Evolutionary conservation across 768 basidiomycete species (phyloP), one percentile per base, ranked within the genome.

Genomic region (Lactarius trivialis): DNA sequence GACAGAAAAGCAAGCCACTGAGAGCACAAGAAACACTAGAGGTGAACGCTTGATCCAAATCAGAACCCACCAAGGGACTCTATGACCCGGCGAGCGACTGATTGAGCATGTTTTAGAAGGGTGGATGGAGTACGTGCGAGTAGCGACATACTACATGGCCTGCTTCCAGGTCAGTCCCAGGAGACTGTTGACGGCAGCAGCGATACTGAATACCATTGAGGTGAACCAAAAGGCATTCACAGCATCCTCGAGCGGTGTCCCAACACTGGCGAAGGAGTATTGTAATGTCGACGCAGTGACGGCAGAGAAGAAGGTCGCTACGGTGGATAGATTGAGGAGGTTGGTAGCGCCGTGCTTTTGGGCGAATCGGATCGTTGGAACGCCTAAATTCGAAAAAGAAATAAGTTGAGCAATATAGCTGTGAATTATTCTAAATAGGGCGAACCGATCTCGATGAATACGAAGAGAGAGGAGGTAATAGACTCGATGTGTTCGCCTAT

Each of bases 31-130:
- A 75, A 91, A 90, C 64, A 91, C 86, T 36, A 92, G 78, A 15
- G 89, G 89, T 6, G 88, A 89, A 37, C 89, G 78, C 70, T 91
- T 91, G 75, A 91, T 91, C 89, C 88, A 92, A 67, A 91, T 91
- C 60, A 88, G 74, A 49, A 89, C 86, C 86, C 88, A 89, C 87
- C 87, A 88, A 0, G 88, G 87, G 48, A 88, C 86, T 57, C 85
- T 83, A 71, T 89, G 82, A 9, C 85, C 83, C 21, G 87, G 88
- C 39, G 86, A 88, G 58, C 87, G 87, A 70, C 87, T 88, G 55
- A 11, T 60, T 56, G 21, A 65, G 59, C 51, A 59, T 54, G 11
- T 43, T 60, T 70, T 12, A 21, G 28, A 55, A 7, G 48, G 12
- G 4, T 17, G 1, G 19, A 55, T 51, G 68, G 63, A 53, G 55